A percentile compares a stretch with the other conserved stretches of the same genome.
These are phyloP conservation scores for Aechmea fasciata DNA, from an alignment of 176 grass and related monocot genomes.

Conservation along the genomic window DNA sequence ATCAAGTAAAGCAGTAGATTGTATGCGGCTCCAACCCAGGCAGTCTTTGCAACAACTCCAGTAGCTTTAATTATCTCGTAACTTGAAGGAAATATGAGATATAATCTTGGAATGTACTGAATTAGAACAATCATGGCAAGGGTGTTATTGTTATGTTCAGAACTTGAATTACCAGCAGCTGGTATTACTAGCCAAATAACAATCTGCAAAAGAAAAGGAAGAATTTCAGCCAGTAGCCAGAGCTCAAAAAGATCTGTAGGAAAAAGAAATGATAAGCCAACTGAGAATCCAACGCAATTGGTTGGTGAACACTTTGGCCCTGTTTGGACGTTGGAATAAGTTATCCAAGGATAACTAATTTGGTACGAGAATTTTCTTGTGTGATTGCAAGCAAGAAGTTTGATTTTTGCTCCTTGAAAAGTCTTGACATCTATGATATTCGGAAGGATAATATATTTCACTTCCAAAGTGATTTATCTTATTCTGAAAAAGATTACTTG, in stretches of 20 bases:
- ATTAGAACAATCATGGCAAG: conserved; percentile 80
- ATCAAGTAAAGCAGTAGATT: conserved; percentile 95
- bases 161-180: conserved; percentile 53
- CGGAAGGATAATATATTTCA: too few relatives aligned
- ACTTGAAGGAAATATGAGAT: conserved; percentile 94
- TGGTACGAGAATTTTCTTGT: too few relatives aligned
- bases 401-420: too few relatives aligned
- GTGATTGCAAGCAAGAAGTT: too few relatives aligned
- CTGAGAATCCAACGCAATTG: too few relatives aligned
- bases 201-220: conserved; percentile 51
- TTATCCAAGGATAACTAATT: too few relatives aligned
- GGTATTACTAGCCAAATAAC: conserved; percentile 92
- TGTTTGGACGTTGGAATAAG: too few relatives aligned
- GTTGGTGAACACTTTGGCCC: too few relatives aligned
- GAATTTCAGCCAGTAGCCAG: background rate
- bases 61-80: conserved; percentile 83
- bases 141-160: conserved; percentile 87
- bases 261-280: background rate
- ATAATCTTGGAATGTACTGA: conserved; percentile 90
- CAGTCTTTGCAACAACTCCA: conserved; percentile 90
- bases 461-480: too few relatives aligned
- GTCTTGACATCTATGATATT: too few relatives aligned
- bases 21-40: conserved; percentile 90
- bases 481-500: too few relatives aligned
- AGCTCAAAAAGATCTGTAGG: background rate